phyloP scores from a whole-genome alignment of 1,139 yeast species.

The Suhomyces panamericanus region DNA sequence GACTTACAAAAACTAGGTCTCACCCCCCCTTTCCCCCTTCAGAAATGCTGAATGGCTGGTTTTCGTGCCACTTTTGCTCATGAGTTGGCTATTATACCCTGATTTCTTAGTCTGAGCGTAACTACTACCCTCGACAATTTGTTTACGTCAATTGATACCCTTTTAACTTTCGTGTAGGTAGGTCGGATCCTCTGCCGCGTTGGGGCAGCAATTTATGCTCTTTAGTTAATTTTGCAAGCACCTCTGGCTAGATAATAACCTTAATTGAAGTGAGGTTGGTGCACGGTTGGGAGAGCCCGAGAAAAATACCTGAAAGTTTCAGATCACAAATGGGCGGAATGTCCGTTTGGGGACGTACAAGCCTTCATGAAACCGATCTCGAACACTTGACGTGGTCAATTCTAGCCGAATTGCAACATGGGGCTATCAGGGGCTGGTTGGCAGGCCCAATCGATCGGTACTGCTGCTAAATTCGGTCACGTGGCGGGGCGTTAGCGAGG shows the following conservation, averaged over 20 bases:
- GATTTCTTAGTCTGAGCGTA: too few species aligned
- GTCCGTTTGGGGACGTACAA: neutral
- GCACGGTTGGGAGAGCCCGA: too few species aligned
- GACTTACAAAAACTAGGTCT: neutral
- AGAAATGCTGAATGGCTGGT: too few species aligned
- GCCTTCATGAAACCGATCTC: slow-evolving; percentile 6
- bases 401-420: neutral
- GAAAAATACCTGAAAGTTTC: too few species aligned
- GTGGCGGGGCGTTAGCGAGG: too few species aligned
- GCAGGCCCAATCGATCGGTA: neutral
- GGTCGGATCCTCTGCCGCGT: too few species aligned
- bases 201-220: too few species aligned
- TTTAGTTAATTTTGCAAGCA: neutral
- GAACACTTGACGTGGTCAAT: neutral
- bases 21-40: too few species aligned
- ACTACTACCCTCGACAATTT: neutral
- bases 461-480: neutral
- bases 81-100: too few species aligned
- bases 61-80: too few species aligned
- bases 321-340: neutral
- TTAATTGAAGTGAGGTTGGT: too few species aligned
- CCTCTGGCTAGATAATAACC: neutral
- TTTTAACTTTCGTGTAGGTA: too few species aligned
- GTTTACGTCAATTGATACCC: neutral
- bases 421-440: slow-evolving; percentile 2